These are phyloP conservation scores for Macrophomina pseudophaseolina DNA, from an alignment of 2,329 filamentous ascomycete species.

Conservation along the genomic window DNA sequence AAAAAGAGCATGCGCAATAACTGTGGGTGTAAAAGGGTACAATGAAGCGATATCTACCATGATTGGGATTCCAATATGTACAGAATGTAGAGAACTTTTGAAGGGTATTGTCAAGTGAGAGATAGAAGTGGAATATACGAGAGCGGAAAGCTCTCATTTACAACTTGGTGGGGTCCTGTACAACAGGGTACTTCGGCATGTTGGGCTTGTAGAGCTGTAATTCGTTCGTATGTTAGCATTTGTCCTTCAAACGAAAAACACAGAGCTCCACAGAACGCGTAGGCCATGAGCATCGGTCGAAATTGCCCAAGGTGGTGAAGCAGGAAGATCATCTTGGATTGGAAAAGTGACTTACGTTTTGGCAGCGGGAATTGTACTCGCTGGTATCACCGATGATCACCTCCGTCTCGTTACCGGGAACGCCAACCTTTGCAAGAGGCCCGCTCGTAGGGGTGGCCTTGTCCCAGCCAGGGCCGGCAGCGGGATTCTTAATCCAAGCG, in stretches of 20 bases:
- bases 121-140: not conserved
- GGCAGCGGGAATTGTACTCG: slow-evolving; percentile 44
- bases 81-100: too few relatives aligned
- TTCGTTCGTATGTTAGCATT: not conserved
- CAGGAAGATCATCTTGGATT: not conserved
- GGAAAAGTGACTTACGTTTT: slow-evolving; percentile 34
- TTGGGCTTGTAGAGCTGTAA: slow-evolving; percentile 33
- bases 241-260: not conserved
- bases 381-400: slow-evolving; percentile 36
- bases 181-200: slow-evolving; percentile 33
- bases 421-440: slow-evolving; percentile 40
- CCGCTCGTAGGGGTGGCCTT: slow-evolving; percentile 40
- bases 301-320: not conserved
- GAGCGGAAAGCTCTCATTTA: not conserved
- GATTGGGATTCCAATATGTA: too few relatives aligned
- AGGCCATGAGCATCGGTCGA: slow-evolving; percentile 1
- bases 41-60: not conserved
- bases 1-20: not conserved
- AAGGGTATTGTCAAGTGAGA: too few relatives aligned
- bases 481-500: slow-evolving; percentile 52
- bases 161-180: slow-evolving; percentile 28
- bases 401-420: slow-evolving; percentile 43
- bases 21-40: slow-evolving; percentile 1
- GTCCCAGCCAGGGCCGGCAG: slow-evolving; percentile 50
- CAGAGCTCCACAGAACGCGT: not conserved